phyloP scores from a whole-genome alignment of 768 basidiomycete species.

The Tephrocybe rancida region DNA sequence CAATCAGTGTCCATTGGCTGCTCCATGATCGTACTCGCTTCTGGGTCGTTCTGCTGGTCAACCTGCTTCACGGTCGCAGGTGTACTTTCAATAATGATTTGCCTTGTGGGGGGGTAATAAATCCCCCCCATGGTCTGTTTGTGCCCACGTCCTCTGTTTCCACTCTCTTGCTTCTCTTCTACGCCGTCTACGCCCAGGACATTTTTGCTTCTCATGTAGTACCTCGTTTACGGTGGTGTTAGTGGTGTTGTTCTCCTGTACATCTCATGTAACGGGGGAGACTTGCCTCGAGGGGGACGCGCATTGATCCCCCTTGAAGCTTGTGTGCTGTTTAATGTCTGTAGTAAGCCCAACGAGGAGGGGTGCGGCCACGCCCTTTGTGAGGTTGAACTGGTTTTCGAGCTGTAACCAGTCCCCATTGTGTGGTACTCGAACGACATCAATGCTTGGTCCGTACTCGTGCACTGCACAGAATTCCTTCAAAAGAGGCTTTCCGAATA shows the following conservation, averaged over 20 bases:
- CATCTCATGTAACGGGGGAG: background rate
- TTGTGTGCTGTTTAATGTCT: constrained; percentile 16
- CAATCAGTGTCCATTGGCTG: too few relatives aligned
- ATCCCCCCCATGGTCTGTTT: too few relatives aligned
- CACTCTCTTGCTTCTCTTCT: too few relatives aligned
- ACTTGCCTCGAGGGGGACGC: constrained; percentile 14
- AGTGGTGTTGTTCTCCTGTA: background rate
- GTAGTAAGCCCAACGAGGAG: constrained; percentile 6
- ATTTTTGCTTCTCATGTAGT: too few relatives aligned
- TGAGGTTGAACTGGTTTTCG: constrained; percentile 3
- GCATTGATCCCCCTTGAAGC: constrained; percentile 12
- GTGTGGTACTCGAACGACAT: constrained; percentile 4
- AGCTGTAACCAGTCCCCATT: background rate
- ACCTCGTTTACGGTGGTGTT: background rate
- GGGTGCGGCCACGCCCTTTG: background rate
- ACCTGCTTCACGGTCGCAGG: too few relatives aligned
- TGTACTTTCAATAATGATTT: too few relatives aligned
- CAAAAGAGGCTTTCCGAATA: constrained; percentile 33
- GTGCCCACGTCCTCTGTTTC: too few relatives aligned
- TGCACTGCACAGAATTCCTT: constrained; percentile 23
- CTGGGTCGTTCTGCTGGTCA: too few relatives aligned
- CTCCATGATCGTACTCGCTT: too few relatives aligned
- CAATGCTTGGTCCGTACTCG: constrained; percentile 20
- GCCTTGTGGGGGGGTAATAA: too few relatives aligned
- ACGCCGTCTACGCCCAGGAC: too few relatives aligned